These are phyloP conservation scores for Aspergillus olivimuriae DNA, from an alignment of 495 filamentous ascomycete species.

Conservation along the genomic window DNA sequence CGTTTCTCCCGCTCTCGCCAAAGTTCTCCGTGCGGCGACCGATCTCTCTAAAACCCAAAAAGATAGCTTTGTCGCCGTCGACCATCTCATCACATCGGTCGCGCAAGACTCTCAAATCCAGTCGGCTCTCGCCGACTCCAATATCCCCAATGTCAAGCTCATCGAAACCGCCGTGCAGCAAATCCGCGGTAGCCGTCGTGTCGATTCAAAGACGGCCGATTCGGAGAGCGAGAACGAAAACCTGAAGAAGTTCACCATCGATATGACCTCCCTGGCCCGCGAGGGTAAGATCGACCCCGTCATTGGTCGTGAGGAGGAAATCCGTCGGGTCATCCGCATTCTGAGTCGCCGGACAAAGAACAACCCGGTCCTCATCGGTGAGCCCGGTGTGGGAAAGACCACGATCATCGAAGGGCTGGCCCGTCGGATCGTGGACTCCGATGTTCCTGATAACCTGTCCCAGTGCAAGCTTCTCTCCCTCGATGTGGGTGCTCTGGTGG, in stretches of 20 bases:
- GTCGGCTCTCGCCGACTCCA: conserved; percentile 70
- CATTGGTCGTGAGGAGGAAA: conserved; percentile 96
- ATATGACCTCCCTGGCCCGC: conserved; percentile 89
- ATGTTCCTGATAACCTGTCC: conserved; percentile 92
- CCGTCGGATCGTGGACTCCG: conserved; percentile 86
- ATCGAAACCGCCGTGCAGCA: conserved; percentile 81
- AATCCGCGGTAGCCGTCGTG: conserved; percentile 83
- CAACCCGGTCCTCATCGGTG: conserved; percentile 92
- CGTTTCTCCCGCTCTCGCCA: conserved; percentile 72
- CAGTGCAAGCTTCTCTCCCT: conserved; percentile 89
- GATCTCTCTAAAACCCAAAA: conserved; percentile 96
- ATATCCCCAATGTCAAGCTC: conserved; percentile 85
- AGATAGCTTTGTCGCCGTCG: conserved; percentile 87
- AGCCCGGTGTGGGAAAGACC: conserved; percentile 97
- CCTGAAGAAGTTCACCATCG: conserved; percentile 93
- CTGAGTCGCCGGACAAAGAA: conserved; percentile 94
- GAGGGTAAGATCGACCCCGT: conserved; percentile 98
- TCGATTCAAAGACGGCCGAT: conserved; percentile 94
- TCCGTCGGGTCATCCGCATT: conserved; percentile 87
- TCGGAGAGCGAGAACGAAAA: conserved; percentile 86
- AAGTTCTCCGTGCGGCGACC: conserved; percentile 71
- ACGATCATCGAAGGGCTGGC: conserved; percentile 98
- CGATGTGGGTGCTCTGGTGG: conserved; percentile 90
- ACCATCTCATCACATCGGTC: conserved; percentile 82
- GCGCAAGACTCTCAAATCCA: conserved; percentile 73